A percentile compares a stretch with the other conserved stretches of the same genome.
Conservation (phyloP, 2,329 filamentous ascomycete genomes). For the Pseudocercospora fijiensis region DNA sequence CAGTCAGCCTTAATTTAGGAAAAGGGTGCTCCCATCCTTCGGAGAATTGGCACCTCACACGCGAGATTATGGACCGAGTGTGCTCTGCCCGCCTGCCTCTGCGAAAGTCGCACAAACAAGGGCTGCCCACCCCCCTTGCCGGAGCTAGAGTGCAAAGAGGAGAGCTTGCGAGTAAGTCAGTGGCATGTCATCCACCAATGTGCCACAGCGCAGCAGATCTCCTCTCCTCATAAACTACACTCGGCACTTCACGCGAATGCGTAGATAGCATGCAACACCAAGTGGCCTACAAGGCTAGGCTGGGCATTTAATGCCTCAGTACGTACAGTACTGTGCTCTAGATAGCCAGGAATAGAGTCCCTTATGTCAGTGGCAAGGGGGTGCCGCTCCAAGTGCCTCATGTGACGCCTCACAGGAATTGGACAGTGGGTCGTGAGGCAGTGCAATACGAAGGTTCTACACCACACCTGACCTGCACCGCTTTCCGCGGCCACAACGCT, state of each 20-base stretch:
- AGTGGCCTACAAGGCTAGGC: no score
- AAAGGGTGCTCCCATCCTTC: no score
- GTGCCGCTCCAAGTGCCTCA: not conserved
- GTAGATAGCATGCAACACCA: not conserved
- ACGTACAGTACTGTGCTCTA: slow-evolving; percentile 2
- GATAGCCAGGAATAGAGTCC: not conserved
- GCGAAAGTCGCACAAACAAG: no score
- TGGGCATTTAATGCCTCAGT: slow-evolving; percentile 15
- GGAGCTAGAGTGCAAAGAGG: slow-evolving; percentile 1
- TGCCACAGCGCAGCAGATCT: not conserved
- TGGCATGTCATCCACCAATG: not conserved
- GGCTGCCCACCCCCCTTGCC: not conserved
- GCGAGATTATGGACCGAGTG: no score
- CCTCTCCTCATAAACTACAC: not conserved
- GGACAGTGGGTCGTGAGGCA: not conserved
- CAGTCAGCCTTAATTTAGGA: not conserved
- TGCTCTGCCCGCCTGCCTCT: no score
- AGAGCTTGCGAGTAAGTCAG: not conserved
- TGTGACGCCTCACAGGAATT: slow-evolving; percentile 4
- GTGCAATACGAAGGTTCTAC: not conserved
- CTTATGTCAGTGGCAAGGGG: not conserved
- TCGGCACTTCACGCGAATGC: not conserved
- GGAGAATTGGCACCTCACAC: no score
- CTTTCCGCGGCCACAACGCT: no score
- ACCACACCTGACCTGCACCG: no score